These are phyloP conservation scores for Berberis thunbergii DNA, from an alignment of 164 flowering plant genomes.

Conservation along the genomic window DNA sequence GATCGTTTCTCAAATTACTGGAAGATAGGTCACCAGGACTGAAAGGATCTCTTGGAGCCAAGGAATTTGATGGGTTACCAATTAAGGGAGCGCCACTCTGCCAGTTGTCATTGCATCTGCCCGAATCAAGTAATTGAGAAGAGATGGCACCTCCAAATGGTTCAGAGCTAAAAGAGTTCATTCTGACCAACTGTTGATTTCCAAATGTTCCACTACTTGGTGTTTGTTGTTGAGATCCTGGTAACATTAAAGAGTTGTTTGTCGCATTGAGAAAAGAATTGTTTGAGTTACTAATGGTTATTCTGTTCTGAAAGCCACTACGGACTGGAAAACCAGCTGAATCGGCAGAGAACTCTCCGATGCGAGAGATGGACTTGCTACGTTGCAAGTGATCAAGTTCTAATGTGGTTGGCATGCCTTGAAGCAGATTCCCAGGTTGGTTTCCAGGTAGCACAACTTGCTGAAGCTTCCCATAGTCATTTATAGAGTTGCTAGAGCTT, in stretches of 20 bases:
- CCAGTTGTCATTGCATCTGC: slow-evolving; percentile 38
- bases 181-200: slow-evolving; percentile 25
- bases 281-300: slow-evolving; percentile 18
- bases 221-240: slow-evolving; percentile 26
- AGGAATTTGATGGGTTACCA: slow-evolving; percentile 24
- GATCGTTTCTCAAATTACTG: slow-evolving; percentile 20
- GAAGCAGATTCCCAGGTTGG: slow-evolving; percentile 37
- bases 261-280: slow-evolving; percentile 26
- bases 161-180: slow-evolving; percentile 16
- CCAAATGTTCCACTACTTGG: slow-evolving; percentile 15
- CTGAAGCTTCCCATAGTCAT: slow-evolving; percentile 30
- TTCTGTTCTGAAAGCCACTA: slow-evolving; percentile 30
- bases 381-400: slow-evolving; percentile 47
- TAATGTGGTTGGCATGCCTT: slow-evolving; percentile 45
- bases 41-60: slow-evolving; percentile 20
- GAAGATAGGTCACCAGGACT: slow-evolving; percentile 18
- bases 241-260: slow-evolving; percentile 29
- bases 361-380: slow-evolving; percentile 13
- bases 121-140: slow-evolving; percentile 31
- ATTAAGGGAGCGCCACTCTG: slow-evolving; percentile 31
- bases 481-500: slow-evolving; percentile 25
- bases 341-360: slow-evolving; percentile 23
- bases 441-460: slow-evolving; percentile 30
- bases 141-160: slow-evolving; percentile 19
- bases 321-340: slow-evolving; percentile 20